Conservation (phyloP, 2,329 filamentous ascomycete species). For the Aureobasidium sp. region DNA sequence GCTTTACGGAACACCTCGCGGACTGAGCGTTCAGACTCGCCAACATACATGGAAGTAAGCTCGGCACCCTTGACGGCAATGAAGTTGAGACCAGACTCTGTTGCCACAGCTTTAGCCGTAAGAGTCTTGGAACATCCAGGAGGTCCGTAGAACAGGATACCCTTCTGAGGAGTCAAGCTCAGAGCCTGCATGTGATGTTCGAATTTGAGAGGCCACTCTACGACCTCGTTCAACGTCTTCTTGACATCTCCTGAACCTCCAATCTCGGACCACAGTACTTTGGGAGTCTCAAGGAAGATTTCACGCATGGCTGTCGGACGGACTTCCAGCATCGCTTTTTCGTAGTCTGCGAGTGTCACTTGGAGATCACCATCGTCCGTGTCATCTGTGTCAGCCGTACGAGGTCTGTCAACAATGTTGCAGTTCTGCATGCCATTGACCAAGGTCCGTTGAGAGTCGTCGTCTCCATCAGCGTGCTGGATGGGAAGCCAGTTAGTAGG, state of each 20-base stretch:
- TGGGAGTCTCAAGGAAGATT: conserved; percentile 79
- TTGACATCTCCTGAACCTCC: conserved; percentile 77
- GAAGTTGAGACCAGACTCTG: conserved; percentile 86
- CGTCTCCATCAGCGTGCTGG: background rate
- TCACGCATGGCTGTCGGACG: conserved; percentile 81
- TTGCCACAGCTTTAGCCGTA: conserved; percentile 82
- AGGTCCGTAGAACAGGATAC: conserved; percentile 81
- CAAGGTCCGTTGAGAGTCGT: background rate
- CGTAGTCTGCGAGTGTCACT: conserved; percentile 45
- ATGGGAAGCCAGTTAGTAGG: conserved; percentile 1
- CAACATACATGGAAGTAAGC: conserved; percentile 93
- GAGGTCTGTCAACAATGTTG: background rate
- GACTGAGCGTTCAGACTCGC: conserved; percentile 81
- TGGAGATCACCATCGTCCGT: conserved; percentile 7
- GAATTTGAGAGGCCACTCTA: conserved; percentile 51
- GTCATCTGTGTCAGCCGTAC: background rate
- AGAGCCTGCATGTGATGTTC: conserved; percentile 44
- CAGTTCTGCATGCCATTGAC: background rate
- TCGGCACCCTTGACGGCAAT: conserved; percentile 90
- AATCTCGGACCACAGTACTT: conserved; percentile 78
- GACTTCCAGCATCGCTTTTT: conserved; percentile 58
- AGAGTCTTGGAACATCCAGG: conserved; percentile 94
- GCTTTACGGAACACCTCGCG: conserved; percentile 81
- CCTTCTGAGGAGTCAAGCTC: conserved; percentile 59
- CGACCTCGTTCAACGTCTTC: conserved; percentile 46